Conservation (phyloP, 768 basidiomycete species). For the Cubamyces lactineus region DNA sequence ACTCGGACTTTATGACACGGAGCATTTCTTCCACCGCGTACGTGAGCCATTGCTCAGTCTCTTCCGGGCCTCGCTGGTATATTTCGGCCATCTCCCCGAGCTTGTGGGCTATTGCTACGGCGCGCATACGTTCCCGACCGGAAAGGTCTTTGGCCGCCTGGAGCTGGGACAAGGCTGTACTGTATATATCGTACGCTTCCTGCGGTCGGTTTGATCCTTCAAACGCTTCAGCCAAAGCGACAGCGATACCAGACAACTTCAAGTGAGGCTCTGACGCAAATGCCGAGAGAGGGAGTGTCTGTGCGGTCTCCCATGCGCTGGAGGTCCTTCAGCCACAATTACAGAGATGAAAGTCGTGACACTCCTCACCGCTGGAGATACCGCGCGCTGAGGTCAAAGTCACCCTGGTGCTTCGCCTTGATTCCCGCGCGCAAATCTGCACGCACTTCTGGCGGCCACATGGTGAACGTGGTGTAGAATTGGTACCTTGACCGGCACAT, state of each 20-base stretch:
- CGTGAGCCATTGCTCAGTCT: constrained; percentile 47
- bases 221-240: constrained; percentile 59
- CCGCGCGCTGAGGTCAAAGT: constrained; percentile 52
- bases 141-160: constrained; percentile 31
- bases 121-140: constrained; percentile 45
- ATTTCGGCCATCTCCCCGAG: constrained; percentile 46
- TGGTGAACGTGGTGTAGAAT: constrained; percentile 58
- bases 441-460: constrained; percentile 70
- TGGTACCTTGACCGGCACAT: constrained; percentile 45
- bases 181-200: constrained; percentile 37
- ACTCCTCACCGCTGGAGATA: constrained; percentile 56
- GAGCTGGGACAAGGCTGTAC: constrained; percentile 23
- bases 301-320: constrained; percentile 62
- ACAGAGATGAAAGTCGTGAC: background rate
- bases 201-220: constrained; percentile 43
- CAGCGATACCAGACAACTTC: constrained; percentile 69
- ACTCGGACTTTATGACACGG: constrained; percentile 40
- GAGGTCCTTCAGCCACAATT: constrained; percentile 1
- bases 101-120: constrained; percentile 49
- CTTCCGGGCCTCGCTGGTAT: constrained; percentile 38
- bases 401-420: constrained; percentile 60
- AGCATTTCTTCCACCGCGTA: constrained; percentile 49
- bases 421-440: constrained; percentile 67
- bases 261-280: constrained; percentile 55
- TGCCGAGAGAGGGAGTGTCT: constrained; percentile 42